Base-by-base conservation (phyloP, 2,329 filamentous ascomycete species). In the Aureobasidium mangrovei region DNA sequence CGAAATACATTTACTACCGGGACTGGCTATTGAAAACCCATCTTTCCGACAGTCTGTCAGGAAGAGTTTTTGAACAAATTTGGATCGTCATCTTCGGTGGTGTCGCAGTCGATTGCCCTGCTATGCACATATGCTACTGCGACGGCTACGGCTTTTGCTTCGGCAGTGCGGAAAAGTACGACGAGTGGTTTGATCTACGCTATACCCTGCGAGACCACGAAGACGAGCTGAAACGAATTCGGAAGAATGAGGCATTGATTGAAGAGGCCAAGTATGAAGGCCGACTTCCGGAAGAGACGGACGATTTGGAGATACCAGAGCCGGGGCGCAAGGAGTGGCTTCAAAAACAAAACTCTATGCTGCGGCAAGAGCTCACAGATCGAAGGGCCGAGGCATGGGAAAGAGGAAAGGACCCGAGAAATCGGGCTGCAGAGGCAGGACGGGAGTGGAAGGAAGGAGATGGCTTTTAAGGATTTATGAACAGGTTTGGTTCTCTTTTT, bases 91-190 rank as follows among this genome's bases (percentile, higher is more conserved):
- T 84, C 10, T 84, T 83, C 63, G 78, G 79, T 0, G 77, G 75
- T 1, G 57, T 70, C 12, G 69, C 72, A 4, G 64, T 74, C 7
- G 70, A 72, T 51, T 80, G 78, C 60, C 76, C 77, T 0, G 67
- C 69, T 43, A 77, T 81, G 67, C 72, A 77, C 54, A 66, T 77
- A 0, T 85, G 82, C 67, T 81, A 82, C 57, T 85, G 82, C 63
- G 81, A 84, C 57, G 80, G 79, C 4, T 85, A 77, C 47, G 82
- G 82, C 1, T 67, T 80, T 7, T 85, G 82, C 61, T 84, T 83
- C 58, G 78, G 75, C 8, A 72, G 71, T 3, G 69, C 75, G 32
- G 66, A 73, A 3, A 65, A 72, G 49, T 81, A 75, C 49, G 67
- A 75, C 29, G 64, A 70, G 8, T 82, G 73, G 61, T 71, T 75